Conservation (phyloP, 2,329 filamentous ascomycete genomes). For the Metarhizium anisopliae region DNA sequence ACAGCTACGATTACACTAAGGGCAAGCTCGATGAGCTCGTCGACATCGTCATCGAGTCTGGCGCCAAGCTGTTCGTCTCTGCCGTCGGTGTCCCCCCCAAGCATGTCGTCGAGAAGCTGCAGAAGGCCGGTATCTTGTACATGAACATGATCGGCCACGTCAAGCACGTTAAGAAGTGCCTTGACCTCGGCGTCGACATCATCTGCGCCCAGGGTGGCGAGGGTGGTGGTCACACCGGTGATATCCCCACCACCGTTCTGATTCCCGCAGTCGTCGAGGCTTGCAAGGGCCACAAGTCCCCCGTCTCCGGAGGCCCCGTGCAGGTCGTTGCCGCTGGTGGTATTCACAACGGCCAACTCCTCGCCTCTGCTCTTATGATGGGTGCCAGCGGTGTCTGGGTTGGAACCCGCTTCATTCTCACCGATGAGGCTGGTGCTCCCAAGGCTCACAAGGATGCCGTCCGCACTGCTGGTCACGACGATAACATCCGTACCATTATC, state of each 20-base stretch:
- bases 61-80: constrained; percentile 89
- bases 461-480: constrained; percentile 81
- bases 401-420: constrained; percentile 89
- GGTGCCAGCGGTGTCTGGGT: constrained; percentile 93
- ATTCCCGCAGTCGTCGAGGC: constrained; percentile 87
- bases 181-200: constrained; percentile 85
- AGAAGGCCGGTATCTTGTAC: constrained; percentile 80
- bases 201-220: constrained; percentile 98
- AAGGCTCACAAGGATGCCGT: constrained; percentile 94
- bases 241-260: constrained; percentile 83
- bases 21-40: constrained; percentile 89
- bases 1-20: constrained; percentile 98
- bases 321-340: constrained; percentile 91
- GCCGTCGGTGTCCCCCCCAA: constrained; percentile 91
- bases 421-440: constrained; percentile 88
- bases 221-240: constrained; percentile 91
- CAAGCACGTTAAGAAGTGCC: constrained; percentile 95
- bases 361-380: constrained; percentile 86
- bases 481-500: constrained; percentile 95
- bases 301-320: constrained; percentile 77
- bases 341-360: constrained; percentile 83
- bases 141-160: constrained; percentile 99
- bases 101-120: constrained; percentile 79
- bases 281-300: constrained; percentile 71
- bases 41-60: constrained; percentile 86